A percentile compares a stretch with the other conserved stretches of the same genome.
These are phyloP conservation scores for Phytopythium litorale DNA, from an alignment of 352 stramenopile genomes.

Conservation along the genomic window DNA sequence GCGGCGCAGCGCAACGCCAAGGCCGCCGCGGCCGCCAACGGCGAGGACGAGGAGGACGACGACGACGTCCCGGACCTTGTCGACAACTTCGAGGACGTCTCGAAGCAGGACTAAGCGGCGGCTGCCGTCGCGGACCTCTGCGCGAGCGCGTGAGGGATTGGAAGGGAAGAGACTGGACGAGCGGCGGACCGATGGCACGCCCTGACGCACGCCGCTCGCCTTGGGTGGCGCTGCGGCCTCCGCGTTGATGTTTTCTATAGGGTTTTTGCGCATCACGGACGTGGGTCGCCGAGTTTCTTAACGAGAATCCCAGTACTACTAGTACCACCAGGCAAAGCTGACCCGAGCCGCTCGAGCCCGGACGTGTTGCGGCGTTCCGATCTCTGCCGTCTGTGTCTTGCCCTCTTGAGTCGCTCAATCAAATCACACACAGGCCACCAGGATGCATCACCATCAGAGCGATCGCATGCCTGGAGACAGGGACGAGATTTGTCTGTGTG, in stretches of 20 bases:
- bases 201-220: not conserved
- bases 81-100: slow-evolving; percentile 98
- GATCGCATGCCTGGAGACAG: too few relatives aligned
- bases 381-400: not conserved
- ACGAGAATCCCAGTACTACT: slow-evolving; percentile 51
- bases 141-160: not conserved
- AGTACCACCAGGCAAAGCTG: slow-evolving; percentile 57
- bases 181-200: not conserved
- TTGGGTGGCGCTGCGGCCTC: not conserved
- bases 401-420: too few relatives aligned
- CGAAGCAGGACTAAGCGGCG: slow-evolving; percentile 82
- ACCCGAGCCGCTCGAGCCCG: slow-evolving; percentile 11
- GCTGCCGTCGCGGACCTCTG: not conserved
- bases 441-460: too few relatives aligned
- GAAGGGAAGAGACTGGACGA: slow-evolving; percentile 3
- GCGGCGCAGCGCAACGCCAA: slow-evolving; percentile 76
- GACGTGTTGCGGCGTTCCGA: not conserved
- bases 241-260: slow-evolving; percentile 27
- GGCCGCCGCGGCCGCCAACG: slow-evolving; percentile 45
- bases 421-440: too few relatives aligned
- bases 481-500: too few relatives aligned
- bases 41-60: slow-evolving; percentile 82
- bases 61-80: slow-evolving; percentile 98
- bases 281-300: slow-evolving; percentile 28
- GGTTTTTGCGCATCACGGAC: slow-evolving; percentile 35